Evolutionary conservation across 139 green algal species (phyloP).

Genomic region (Yamagishiella unicocca): DNA sequence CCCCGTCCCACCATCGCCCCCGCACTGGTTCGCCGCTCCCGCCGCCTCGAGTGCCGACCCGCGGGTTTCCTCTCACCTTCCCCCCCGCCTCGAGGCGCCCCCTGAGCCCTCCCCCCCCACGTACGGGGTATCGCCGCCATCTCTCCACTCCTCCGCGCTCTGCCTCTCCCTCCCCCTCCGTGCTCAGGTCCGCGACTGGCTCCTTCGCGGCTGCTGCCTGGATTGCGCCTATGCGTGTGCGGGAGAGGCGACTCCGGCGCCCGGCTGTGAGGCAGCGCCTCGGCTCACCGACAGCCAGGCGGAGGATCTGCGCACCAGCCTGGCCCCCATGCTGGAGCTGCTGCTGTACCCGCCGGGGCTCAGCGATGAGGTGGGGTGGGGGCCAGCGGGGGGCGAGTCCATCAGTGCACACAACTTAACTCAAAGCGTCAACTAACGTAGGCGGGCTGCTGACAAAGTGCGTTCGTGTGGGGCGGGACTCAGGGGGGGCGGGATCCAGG

Average conservation of each 20-base stretch:
- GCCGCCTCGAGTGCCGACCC: not conserved
- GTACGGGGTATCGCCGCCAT: too few relatives aligned
- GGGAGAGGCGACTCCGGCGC: not conserved
- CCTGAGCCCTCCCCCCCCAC: too few relatives aligned
- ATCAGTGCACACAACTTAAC: too few relatives aligned
- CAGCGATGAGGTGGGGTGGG: not conserved
- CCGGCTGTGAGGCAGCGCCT: not conserved
- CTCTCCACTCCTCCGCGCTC: not conserved
- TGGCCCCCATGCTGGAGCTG: not conserved
- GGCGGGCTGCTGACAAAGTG: too few relatives aligned
- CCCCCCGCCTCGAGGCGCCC: too few relatives aligned
- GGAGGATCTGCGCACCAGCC: not conserved
- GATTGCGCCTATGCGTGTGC: constrained; percentile 18
- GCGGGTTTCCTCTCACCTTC: not conserved
- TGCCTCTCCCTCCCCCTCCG: too few relatives aligned
- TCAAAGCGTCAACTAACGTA: too few relatives aligned
- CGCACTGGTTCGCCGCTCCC: not conserved
- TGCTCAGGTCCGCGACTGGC: constrained; percentile 43
- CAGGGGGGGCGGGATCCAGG: too few relatives aligned
- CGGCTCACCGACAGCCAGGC: not conserved
- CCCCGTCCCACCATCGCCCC: not conserved
- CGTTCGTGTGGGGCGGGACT: too few relatives aligned
- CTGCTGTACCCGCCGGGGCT: constrained; percentile 37
- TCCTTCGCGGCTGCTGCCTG: constrained; percentile 28
- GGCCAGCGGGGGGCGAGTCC: not conserved